Percentiles rank a stretch among this genome's conserved stretches.
These are phyloP conservation scores for Clitocybe nebularis DNA, from an alignment of 1,284 basidiomycete genomes.

Conservation along the genomic window DNA sequence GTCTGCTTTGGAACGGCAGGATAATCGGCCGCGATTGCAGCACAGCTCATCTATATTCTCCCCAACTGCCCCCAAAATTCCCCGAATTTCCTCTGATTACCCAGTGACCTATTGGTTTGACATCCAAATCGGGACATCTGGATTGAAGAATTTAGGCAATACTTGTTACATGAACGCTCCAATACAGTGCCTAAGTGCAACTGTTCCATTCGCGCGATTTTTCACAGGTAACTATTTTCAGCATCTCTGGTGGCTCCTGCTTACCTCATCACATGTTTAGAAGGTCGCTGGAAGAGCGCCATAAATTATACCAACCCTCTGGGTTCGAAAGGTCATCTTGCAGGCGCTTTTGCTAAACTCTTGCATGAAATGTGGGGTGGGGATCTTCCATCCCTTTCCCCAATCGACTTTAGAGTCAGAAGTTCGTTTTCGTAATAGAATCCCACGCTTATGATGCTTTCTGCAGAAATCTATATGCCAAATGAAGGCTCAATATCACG, in stretches of 20 bases:
- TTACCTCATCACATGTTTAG: constrained; percentile 34
- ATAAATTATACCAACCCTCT: constrained; percentile 88
- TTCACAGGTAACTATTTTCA: constrained; percentile 62
- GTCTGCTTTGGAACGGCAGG: constrained; percentile 63
- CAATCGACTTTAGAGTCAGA: constrained; percentile 82
- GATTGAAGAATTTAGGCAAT: constrained; percentile 95
- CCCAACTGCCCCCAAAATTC: constrained; percentile 41
- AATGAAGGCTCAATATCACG: constrained; percentile 86
- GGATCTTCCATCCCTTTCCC: constrained; percentile 81
- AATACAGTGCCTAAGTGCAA: constrained; percentile 92
- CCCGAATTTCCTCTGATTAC: constrained; percentile 66
- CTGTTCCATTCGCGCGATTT: constrained; percentile 86
- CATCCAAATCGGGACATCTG: constrained; percentile 75
- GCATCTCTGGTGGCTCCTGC: neutral
- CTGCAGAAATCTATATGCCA: constrained; percentile 76
- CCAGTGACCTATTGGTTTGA: constrained; percentile 80
- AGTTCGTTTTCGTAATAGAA: neutral
- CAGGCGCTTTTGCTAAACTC: constrained; percentile 80
- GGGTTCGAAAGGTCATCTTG: constrained; percentile 86
- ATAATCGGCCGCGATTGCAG: constrained; percentile 49
- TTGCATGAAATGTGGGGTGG: constrained; percentile 88
- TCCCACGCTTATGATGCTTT: neutral
- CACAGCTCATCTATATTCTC: constrained; percentile 22
- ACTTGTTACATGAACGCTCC: constrained; percentile 99
- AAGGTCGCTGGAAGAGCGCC: constrained; percentile 83